These are phyloP conservation scores for Xylaria castorea DNA, from an alignment of 495 filamentous ascomycete species.

Conservation along the genomic window DNA sequence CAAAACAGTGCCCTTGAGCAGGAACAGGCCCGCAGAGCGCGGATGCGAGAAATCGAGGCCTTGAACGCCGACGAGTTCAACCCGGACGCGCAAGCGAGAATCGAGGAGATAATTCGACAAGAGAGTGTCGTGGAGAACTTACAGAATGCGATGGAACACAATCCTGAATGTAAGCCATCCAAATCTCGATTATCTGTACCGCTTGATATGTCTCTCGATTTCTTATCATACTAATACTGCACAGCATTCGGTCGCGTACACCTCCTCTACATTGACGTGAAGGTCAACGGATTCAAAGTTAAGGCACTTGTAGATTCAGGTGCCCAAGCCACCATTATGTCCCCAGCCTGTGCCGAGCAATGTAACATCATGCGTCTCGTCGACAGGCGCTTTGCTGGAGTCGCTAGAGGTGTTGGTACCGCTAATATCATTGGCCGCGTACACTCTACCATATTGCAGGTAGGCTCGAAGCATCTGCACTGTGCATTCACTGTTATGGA, in stretches of 20 bases:
- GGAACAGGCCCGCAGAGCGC: conserved; percentile 70
- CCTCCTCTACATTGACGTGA: conserved; percentile 95
- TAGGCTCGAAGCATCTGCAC: conserved; percentile 84
- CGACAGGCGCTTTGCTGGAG: conserved; percentile 87
- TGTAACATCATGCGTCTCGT: conserved; percentile 98
- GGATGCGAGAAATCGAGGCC: conserved; percentile 75
- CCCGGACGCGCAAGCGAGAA: conserved; percentile 85
- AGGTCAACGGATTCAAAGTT: conserved; percentile 89
- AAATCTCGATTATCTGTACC: conserved; percentile 11
- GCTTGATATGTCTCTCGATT: conserved; percentile 23
- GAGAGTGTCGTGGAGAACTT: conserved; percentile 92
- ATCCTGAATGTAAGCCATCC: conserved; percentile 80
- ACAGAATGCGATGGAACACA: conserved; percentile 93
- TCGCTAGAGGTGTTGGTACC: conserved; percentile 91
- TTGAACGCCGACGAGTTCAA: conserved; percentile 94
- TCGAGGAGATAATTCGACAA: conserved; percentile 95
- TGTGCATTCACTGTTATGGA: conserved; percentile 99
- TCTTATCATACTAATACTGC: conserved; percentile 16
- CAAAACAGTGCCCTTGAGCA: conserved; percentile 70
- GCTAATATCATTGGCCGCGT: conserved; percentile 94
- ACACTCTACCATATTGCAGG: conserved; percentile 90
- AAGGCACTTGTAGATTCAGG: conserved; percentile 98
- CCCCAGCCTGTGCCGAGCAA: conserved; percentile 83
- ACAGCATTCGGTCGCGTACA: conserved; percentile 90
- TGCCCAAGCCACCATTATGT: conserved; percentile 99